phyloP scores from a whole-genome alignment of 306 rosid species.

The Glycine latifolia region DNA sequence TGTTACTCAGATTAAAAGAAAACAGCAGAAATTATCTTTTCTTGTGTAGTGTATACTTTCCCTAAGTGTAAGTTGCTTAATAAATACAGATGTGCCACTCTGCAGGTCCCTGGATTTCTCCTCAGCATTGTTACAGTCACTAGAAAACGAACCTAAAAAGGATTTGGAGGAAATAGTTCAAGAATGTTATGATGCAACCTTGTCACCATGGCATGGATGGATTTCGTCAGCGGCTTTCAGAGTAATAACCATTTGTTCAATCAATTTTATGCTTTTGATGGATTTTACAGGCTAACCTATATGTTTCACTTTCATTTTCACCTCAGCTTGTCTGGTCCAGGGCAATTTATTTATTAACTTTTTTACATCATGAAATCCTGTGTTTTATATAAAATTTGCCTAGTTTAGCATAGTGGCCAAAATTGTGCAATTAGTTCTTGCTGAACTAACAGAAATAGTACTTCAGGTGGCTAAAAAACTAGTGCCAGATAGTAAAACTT shows the following conservation, averaged over 20 bases:
- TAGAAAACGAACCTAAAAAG: slow-evolving; percentile 61
- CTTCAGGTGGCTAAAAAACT: slow-evolving; percentile 82
- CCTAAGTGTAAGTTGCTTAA: background rate
- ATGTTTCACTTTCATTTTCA: background rate
- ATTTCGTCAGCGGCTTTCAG: slow-evolving; percentile 90
- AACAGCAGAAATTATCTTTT: background rate
- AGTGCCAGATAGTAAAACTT: slow-evolving; percentile 72
- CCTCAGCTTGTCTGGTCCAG: background rate
- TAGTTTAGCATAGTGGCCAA: background rate
- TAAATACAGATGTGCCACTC: slow-evolving; percentile 21
- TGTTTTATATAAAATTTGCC: slow-evolving; percentile 4
- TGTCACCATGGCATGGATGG: slow-evolving; percentile 97
- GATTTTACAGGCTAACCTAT: background rate
- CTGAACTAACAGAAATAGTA: slow-evolving; percentile 37
- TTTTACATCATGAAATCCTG: slow-evolving; percentile 22
- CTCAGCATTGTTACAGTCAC: slow-evolving; percentile 58
- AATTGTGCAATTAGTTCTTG: slow-evolving; percentile 26
- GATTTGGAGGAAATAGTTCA: slow-evolving; percentile 78
- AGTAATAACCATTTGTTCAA: slow-evolving; percentile 52
- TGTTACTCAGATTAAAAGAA: slow-evolving; percentile 7
- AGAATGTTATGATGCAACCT: slow-evolving; percentile 72
- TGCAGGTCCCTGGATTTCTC: slow-evolving; percentile 82
- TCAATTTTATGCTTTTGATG: slow-evolving; percentile 21
- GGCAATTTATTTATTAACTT: slow-evolving; percentile 4
- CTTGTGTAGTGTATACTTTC: background rate